Percentiles rank a stretch among this genome's conserved stretches.
phyloP scores from a whole-genome alignment of 2,329 filamentous ascomycete species.

The Aspergillus tamarii region DNA sequence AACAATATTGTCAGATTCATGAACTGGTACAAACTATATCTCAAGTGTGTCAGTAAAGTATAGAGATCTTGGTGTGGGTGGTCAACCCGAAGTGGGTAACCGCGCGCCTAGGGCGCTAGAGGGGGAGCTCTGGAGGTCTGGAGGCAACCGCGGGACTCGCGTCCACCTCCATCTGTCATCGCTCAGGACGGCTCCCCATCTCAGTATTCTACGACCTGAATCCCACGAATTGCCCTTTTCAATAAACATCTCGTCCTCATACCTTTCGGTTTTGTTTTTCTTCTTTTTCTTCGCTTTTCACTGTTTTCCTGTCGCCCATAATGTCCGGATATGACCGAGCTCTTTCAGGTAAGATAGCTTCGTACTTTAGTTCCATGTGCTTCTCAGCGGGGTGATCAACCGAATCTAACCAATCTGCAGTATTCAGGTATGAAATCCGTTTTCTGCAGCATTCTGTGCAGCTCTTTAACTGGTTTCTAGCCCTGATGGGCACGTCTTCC shows the following conservation, averaged over 20 bases:
- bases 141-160: constrained; percentile 31
- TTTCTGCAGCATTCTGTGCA: constrained; percentile 15
- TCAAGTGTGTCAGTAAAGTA: neutral
- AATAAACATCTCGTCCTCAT: constrained; percentile 10
- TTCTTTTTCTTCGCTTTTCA: neutral
- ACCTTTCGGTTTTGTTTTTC: constrained; percentile 8
- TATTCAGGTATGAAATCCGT: constrained; percentile 72
- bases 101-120: constrained; percentile 28
- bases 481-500: constrained; percentile 99
- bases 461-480: constrained; percentile 60
- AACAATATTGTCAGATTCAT: neutral
- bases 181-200: constrained; percentile 19
- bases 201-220: constrained; percentile 17
- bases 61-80: neutral
- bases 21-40: neutral
- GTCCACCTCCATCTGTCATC: constrained; percentile 33
- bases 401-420: constrained; percentile 58
- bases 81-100: constrained; percentile 16
- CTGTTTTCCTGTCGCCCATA: constrained; percentile 25
- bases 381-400: neutral
- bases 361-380: constrained; percentile 34
- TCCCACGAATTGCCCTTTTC: constrained; percentile 19
- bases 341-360: constrained; percentile 78
- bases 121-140: constrained; percentile 24
- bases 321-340: constrained; percentile 98